Base-by-base conservation (phyloP, 768 basidiomycete species). In the Suillus alpinus region DNA sequence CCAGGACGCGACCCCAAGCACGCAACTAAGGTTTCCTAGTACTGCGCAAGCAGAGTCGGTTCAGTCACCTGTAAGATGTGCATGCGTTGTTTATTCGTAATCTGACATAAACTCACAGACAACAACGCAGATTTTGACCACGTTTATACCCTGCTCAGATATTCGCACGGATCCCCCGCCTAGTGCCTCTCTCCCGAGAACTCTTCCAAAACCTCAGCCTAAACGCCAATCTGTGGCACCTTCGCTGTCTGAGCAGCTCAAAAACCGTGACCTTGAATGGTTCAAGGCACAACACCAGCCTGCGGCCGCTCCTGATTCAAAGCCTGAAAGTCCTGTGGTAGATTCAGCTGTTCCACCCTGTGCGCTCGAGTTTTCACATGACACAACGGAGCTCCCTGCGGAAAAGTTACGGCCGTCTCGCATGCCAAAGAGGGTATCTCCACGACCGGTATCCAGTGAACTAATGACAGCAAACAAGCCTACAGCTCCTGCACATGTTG, bases 241-340 rank as follows among this genome's bases (percentile, higher is more conserved):
- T 4, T 67, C 69, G 23, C 62, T 74, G 34, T 36, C 66, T 7
- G 67, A 69, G 18, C 64, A 63, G 9, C 61, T 75, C 14, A 47
- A 66, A 37, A 66, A 71, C 14, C 72, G 72, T 40, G 72, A 73
- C 43, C 63, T 73, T 41, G 66, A 72, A 44, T 73, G 69, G 66
- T 75, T 66, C 31, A 74, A 65, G 46, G 58, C 66, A 0, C 37
- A 59, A 0, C 62, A 59, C 23, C 73, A 63, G 31, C 20, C 34
- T 10, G 49, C 10, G 26, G 32, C 59, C 6, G 9, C 14, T 43
- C 29, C 60, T 26, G 29, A 50, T 6, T 12, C 31, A 32, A 31
- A 31, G 18, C 29, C 20, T 29, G 29, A 6, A 39, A 55, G 53
- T 39, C 53, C 44, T 5, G 23, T 26, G 13, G 44, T 23, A 23